Evolutionary conservation across 352 stramenopile species (phyloP).

Genomic region (Globisporangium paroecandrum): DNA sequence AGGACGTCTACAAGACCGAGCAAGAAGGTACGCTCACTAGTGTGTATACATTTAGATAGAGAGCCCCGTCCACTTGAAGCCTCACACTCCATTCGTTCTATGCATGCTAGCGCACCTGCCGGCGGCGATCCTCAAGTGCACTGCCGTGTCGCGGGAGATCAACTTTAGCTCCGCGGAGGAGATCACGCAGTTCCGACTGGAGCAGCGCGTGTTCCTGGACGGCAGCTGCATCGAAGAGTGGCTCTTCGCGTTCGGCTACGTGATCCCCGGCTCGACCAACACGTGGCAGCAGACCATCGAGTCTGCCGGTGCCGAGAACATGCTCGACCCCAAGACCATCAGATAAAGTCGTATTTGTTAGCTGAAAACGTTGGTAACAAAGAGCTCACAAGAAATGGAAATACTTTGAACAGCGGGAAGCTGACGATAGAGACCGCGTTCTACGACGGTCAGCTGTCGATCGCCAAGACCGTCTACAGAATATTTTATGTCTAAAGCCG

Average conservation of each 20-base stretch:
- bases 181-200: conserved; percentile 90
- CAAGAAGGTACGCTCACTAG: conserved; percentile 50
- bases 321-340: conserved; percentile 83
- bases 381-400: background rate
- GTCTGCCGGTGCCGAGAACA: conserved; percentile 81
- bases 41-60: background rate
- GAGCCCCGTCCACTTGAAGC: background rate
- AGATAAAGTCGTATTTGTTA: conserved; percentile 33
- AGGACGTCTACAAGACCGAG: conserved; percentile 65
- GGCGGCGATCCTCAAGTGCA: conserved; percentile 84
- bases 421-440: conserved; percentile 96
- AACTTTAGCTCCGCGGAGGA: conserved; percentile 90
- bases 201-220: conserved; percentile 89
- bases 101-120: conserved; percentile 59
- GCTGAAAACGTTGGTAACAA: too few relatives aligned
- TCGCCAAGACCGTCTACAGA: conserved; percentile 91
- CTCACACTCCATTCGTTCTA: too few relatives aligned
- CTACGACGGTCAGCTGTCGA: conserved; percentile 86
- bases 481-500: conserved; percentile 88
- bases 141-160: conserved; percentile 90
- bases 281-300: conserved; percentile 95
- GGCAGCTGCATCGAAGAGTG: conserved; percentile 93
- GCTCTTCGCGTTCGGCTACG: conserved; percentile 94
- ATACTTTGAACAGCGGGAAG: conserved; percentile 61
- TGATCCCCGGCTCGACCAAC: conserved; percentile 94